A percentile compares a stretch with the other conserved stretches of the same genome.
phyloP scores from a whole-genome alignment of 305 asterid genomes.

The Fraxinus dipetala region DNA sequence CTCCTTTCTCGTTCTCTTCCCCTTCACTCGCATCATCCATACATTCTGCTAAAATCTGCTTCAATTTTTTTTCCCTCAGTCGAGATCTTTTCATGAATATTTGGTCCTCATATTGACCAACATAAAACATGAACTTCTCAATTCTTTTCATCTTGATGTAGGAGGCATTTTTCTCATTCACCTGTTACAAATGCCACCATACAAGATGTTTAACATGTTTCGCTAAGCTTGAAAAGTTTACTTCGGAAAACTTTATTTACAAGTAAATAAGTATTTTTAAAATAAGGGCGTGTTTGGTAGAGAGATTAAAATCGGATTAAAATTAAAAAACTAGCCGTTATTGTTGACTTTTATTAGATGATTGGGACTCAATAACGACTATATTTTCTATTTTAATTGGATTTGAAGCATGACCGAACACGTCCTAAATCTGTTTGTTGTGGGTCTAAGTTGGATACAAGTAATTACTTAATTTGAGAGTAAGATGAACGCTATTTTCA shows the following conservation, averaged over 20 bases:
- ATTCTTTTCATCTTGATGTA: conserved; percentile 45
- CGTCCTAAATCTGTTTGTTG: not conserved
- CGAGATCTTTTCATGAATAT: conserved; percentile 51
- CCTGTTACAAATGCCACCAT: conserved; percentile 29
- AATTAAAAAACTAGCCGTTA: too few species aligned
- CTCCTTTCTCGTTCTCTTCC: conserved; percentile 14
- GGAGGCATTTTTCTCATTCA: conserved; percentile 27
- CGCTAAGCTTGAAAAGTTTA: not conserved
- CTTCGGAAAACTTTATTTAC: not conserved
- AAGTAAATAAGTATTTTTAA: not conserved
- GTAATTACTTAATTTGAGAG: not conserved
- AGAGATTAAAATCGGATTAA: too few species aligned
- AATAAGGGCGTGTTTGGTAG: not conserved
- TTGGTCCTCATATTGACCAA: conserved; percentile 49
- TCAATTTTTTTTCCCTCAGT: conserved; percentile 25
- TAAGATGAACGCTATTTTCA: not conserved
- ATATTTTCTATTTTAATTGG: too few species aligned
- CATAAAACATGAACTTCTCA: conserved; percentile 42
- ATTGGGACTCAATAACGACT: too few species aligned
- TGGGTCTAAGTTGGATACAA: not conserved
- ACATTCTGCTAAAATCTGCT: conserved; percentile 23
- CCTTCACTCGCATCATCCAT: conserved; percentile 33
- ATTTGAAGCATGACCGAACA: too few species aligned
- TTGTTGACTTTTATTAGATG: too few species aligned
- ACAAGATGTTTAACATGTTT: not conserved